phyloP scores from a whole-genome alignment of 306 rosid genomes.

The Crotalaria pallida region DNA sequence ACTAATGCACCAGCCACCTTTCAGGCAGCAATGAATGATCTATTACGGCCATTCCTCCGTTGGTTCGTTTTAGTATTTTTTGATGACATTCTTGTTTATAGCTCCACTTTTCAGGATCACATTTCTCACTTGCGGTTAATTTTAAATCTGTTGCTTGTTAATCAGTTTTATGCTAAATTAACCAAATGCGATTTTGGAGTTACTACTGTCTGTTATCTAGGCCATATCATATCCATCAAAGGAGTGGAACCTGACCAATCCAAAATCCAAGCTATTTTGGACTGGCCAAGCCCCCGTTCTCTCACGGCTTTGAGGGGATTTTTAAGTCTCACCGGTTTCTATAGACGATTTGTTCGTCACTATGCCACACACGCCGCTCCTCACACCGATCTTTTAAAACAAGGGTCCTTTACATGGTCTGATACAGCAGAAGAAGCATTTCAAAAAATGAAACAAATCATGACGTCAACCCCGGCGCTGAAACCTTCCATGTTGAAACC shows the following conservation, averaged over 20 bases:
- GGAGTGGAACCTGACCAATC: background rate
- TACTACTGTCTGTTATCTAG: background rate
- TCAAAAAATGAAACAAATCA: too few species aligned
- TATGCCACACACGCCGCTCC: background rate
- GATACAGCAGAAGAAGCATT: too few species aligned
- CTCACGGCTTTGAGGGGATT: background rate
- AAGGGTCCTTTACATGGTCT: too few species aligned
- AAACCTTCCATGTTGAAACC: fast-evolving
- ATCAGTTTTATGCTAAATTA: background rate
- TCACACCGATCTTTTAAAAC: background rate
- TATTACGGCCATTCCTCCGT: too few species aligned
- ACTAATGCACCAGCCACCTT: too few species aligned
- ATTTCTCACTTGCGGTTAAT: too few species aligned
- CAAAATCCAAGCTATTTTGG: too few species aligned
- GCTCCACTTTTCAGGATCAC: too few species aligned
- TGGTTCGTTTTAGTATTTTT: too few species aligned
- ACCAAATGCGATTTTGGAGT: background rate
- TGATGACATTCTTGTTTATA: too few species aligned
- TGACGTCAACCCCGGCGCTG: too few species aligned
- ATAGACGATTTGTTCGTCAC: background rate
- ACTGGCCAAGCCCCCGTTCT: background rate
- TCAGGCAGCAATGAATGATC: too few species aligned
- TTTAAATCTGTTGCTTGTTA: fast-evolving
- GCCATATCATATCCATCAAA: background rate
- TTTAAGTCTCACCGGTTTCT: background rate